phyloP scores from a whole-genome alignment of 2,329 filamentous ascomycete genomes.

The Grosmannia penicillata region DNA sequence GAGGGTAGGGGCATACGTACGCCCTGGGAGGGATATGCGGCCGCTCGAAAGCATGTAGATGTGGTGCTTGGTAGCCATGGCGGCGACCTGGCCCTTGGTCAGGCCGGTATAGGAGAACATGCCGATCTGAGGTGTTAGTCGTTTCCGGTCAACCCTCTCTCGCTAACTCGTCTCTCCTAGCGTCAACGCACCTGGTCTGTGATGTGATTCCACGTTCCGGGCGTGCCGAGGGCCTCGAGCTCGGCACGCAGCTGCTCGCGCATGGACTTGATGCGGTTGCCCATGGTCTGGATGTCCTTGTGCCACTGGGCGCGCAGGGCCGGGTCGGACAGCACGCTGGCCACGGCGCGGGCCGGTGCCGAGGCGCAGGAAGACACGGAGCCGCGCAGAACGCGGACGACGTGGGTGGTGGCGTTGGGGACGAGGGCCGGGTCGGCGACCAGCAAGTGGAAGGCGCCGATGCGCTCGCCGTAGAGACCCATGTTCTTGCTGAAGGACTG shows the following conservation, averaged over 20 bases:
- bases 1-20: neutral
- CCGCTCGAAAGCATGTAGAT: constrained; percentile 1
- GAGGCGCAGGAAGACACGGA: neutral
- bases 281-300: neutral
- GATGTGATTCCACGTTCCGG: neutral
- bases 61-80: neutral
- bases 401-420: neutral
- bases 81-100: neutral
- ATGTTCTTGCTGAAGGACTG: constrained; percentile 2
- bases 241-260: neutral
- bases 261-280: neutral
- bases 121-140: neutral
- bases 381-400: neutral
- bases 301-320: neutral
- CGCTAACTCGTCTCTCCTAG: no score
- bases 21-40: neutral
- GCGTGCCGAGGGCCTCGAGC: neutral
- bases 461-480: constrained; percentile 1
- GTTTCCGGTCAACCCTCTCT: neutral
- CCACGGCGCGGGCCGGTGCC: neutral
- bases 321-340: neutral
- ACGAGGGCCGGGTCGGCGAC: neutral
- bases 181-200: neutral
- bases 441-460: neutral
- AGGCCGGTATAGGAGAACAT: constrained; percentile 3